Evolutionary conservation across 2,329 filamentous ascomycete genomes (phyloP).

Genomic region (Colletotrichum abscissum): DNA sequence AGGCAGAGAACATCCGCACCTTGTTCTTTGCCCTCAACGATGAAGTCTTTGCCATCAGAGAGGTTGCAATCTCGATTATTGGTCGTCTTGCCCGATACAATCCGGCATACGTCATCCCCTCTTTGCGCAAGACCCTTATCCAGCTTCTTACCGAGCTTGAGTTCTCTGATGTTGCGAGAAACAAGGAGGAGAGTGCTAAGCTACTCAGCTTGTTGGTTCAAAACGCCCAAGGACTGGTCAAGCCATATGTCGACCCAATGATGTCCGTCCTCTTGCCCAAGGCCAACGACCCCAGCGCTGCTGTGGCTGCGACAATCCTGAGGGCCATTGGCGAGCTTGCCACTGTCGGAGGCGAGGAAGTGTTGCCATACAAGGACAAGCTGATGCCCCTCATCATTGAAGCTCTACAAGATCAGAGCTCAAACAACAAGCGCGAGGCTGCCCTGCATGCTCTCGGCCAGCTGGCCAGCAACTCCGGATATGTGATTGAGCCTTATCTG

Average conservation of each 20-base stretch:
- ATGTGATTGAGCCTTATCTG: slow-evolving; percentile 95
- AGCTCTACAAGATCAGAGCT: slow-evolving; percentile 93
- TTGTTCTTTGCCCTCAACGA: slow-evolving; percentile 97
- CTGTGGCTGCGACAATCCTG: slow-evolving; percentile 93
- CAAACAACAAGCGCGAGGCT: slow-evolving; percentile 88
- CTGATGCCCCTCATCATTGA: slow-evolving; percentile 97
- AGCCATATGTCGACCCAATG: slow-evolving; percentile 97
- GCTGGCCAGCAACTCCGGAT: slow-evolving; percentile 94
- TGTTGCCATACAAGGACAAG: slow-evolving; percentile 89
- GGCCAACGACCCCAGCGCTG: slow-evolving; percentile 83
- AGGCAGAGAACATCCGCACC: slow-evolving; percentile 96
- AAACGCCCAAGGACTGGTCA: slow-evolving; percentile 92
- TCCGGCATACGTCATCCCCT: slow-evolving; percentile 97
- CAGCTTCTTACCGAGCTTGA: slow-evolving; percentile 97
- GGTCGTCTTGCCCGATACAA: slow-evolving; percentile 92
- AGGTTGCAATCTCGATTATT: slow-evolving; percentile 96
- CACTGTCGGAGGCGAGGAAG: slow-evolving; percentile 92
- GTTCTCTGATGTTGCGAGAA: slow-evolving; percentile 92
- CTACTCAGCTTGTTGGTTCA: slow-evolving; percentile 92
- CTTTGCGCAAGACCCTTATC: slow-evolving; percentile 91
- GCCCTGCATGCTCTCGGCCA: slow-evolving; percentile 92
- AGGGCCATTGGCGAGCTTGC: slow-evolving; percentile 95
- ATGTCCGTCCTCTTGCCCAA: slow-evolving; percentile 95
- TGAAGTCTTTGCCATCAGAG: slow-evolving; percentile 90
- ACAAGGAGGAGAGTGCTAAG: slow-evolving; percentile 96